phyloP scores from a whole-genome alignment of 768 basidiomycete species.

The Mycena sanguinolenta region DNA sequence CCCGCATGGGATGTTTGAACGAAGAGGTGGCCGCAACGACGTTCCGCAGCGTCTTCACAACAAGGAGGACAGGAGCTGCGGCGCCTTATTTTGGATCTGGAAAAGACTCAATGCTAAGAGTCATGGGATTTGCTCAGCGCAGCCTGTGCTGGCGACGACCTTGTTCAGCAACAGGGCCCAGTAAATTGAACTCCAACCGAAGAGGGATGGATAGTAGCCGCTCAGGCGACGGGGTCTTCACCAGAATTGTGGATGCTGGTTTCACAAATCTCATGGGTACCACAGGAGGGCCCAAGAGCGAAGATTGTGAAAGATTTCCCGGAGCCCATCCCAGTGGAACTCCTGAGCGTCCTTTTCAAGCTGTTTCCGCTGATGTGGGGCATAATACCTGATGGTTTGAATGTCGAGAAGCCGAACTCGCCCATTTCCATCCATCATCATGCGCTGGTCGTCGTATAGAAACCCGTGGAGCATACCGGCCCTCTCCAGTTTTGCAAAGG shows the following conservation, averaged over 20 bases:
- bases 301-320: background rate
- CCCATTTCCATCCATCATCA: conserved; percentile 16
- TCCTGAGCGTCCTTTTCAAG: conserved; percentile 15
- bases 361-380: conserved; percentile 3
- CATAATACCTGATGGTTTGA: background rate
- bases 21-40: no score
- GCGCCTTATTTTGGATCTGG: background rate
- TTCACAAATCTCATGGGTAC: background rate
- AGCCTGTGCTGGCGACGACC: conserved; percentile 2
- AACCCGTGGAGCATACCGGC: background rate
- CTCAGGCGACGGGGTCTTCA: conserved; percentile 7
- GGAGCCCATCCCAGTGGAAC: conserved; percentile 1
- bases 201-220: background rate
- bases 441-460: background rate
- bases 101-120: background rate
- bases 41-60: background rate
- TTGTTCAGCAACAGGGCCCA: background rate
- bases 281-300: no score
- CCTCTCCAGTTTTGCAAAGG: conserved; percentile 29
- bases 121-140: background rate
- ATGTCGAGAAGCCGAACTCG: conserved; percentile 11
- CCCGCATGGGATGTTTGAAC: no score
- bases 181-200: background rate
- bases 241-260: conserved; percentile 7
- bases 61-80: background rate